phyloP scores from a whole-genome alignment of 805 yeast species.

The Torulaspora maleeae region DNA sequence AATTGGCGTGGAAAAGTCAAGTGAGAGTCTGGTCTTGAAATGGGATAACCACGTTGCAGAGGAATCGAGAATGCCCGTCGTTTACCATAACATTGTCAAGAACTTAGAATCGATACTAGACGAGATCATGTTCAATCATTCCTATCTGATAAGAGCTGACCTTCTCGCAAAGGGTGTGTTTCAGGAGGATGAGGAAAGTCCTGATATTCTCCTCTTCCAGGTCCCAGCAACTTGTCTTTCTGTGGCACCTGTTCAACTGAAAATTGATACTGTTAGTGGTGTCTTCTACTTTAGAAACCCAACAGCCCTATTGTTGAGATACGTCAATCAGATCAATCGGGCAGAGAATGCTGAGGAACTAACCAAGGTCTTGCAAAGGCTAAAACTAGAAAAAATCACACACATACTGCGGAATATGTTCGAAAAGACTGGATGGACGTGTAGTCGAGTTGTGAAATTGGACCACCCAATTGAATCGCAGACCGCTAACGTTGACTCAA shows the following conservation, averaged over 20 bases:
- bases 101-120: constrained; percentile 33
- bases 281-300: constrained; percentile 33
- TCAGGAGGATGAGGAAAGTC: constrained; percentile 32
- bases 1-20: constrained; percentile 28
- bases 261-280: constrained; percentile 34
- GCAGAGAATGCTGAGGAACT: constrained; percentile 27
- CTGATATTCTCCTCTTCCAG: constrained; percentile 30
- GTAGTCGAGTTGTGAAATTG: constrained; percentile 27
- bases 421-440: constrained; percentile 36
- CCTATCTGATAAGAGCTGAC: constrained; percentile 32
- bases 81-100: constrained; percentile 24
- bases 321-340: constrained; percentile 29
- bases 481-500: constrained; percentile 1
- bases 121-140: constrained; percentile 36
- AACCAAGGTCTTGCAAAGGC: constrained; percentile 26
- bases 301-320: constrained; percentile 27
- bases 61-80: constrained; percentile 21
- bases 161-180: constrained; percentile 29
- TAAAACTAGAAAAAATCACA: constrained; percentile 33
- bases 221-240: constrained; percentile 35
- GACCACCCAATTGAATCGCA: constrained; percentile 24
- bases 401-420: constrained; percentile 34
- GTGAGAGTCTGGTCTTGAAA: constrained; percentile 25
- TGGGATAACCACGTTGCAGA: constrained; percentile 30
- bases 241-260: constrained; percentile 31